Evolutionary conservation across 257 asterid species (phyloP).

Genomic region (Fraxinus americana): DNA sequence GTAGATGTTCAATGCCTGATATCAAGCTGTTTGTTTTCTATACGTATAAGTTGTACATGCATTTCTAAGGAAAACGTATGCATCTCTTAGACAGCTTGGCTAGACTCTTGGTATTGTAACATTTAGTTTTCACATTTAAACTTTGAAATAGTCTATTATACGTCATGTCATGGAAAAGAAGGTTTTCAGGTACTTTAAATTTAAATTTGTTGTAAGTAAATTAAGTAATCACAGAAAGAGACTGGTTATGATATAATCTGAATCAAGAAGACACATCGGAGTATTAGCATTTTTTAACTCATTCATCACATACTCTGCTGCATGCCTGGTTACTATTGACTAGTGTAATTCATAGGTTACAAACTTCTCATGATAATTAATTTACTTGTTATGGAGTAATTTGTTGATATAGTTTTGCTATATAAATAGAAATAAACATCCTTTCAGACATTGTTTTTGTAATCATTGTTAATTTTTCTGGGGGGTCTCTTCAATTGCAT

Average conservation of each 20-base stretch:
- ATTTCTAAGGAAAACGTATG: not conserved
- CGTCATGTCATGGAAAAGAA: not conserved
- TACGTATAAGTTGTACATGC: not conserved
- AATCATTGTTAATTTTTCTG: not conserved
- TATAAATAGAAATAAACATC: not conserved
- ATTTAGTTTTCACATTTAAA: not conserved
- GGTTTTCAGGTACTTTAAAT: not conserved
- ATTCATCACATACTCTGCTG: constrained; percentile 4
- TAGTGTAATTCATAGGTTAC: not conserved
- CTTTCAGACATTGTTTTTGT: not conserved
- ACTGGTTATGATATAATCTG: not conserved
- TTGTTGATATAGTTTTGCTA: not conserved
- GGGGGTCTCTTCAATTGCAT: not conserved
- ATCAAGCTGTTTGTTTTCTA: constrained; percentile 16
- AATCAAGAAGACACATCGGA: not conserved
- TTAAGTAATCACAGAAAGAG: not conserved
- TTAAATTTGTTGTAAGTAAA: not conserved
- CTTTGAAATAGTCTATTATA: not conserved
- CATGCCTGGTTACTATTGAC: not conserved
- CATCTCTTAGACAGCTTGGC: constrained; percentile 8
- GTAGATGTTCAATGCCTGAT: constrained; percentile 18
- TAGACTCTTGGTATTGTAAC: not conserved
- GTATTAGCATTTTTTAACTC: not conserved
- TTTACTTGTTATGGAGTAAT: not conserved
- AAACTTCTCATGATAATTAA: constrained; percentile 7